Conservation (phyloP, 2,329 filamentous ascomycete genomes). For the Lachnellula occidentalis region DNA sequence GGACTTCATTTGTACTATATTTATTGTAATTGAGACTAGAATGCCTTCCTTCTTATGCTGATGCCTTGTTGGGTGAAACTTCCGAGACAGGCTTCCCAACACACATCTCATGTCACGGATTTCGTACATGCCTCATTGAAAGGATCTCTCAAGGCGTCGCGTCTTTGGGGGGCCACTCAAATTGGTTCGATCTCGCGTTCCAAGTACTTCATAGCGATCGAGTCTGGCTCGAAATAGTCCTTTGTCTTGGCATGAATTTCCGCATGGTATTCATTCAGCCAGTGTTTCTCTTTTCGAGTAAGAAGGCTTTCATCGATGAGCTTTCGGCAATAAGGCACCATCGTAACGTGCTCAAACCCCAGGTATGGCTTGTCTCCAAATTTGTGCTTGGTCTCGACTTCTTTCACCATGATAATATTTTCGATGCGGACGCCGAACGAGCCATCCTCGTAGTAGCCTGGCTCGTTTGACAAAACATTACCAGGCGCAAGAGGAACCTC, state of each 20-base stretch:
- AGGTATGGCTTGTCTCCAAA: constrained; percentile 94
- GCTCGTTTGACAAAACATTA: constrained; percentile 94
- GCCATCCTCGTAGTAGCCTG: constrained; percentile 95
- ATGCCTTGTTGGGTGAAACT: too few relatives aligned
- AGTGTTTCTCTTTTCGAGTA: constrained; percentile 68
- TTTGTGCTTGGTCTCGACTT: constrained; percentile 77
- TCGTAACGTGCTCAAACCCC: constrained; percentile 94
- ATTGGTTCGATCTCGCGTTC: constrained; percentile 72
- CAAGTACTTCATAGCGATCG: constrained; percentile 71
- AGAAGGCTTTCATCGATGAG: constrained; percentile 73
- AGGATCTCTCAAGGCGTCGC: too few relatives aligned
- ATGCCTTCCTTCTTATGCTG: neutral
- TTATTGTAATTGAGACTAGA: neutral
- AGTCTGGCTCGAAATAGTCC: constrained; percentile 67
- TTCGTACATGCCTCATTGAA: neutral
- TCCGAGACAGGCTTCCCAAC: neutral
- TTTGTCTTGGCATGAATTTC: constrained; percentile 80
- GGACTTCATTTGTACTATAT: neutral
- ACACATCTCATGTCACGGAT: constrained; percentile 3
- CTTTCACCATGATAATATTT: constrained; percentile 86
- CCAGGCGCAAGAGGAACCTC: constrained; percentile 87
- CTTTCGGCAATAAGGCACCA: constrained; percentile 91
- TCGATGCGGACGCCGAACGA: constrained; percentile 94
- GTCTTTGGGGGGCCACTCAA: constrained; percentile 3
- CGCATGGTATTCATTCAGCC: constrained; percentile 81